A percentile compares a stretch with the other conserved stretches of the same genome.
phyloP scores from a whole-genome alignment of 441 rosid species.

The Erodium texanum region DNA sequence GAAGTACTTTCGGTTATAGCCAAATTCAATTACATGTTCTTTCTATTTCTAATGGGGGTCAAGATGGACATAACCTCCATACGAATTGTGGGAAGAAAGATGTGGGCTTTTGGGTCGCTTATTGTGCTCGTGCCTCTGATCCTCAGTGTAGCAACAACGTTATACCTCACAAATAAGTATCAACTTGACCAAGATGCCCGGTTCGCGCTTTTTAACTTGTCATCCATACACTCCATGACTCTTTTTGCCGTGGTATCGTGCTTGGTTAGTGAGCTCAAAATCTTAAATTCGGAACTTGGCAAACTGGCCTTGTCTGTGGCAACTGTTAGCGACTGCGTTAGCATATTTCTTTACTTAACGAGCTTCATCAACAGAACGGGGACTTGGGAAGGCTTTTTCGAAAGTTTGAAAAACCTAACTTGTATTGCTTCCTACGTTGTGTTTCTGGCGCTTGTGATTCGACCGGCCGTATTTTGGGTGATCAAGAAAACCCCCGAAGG shows the following conservation, averaged over 20 bases:
- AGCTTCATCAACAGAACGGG: not conserved
- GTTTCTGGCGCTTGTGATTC: not conserved
- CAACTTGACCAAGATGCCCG: not conserved
- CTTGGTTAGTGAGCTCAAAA: slow-evolving; percentile 42
- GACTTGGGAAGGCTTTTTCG: not conserved
- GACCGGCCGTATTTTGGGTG: not conserved
- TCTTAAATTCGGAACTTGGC: slow-evolving; percentile 57
- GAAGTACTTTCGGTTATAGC: not conserved
- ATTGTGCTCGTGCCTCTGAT: slow-evolving; percentile 26
- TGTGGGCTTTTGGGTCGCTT: slow-evolving; percentile 27
- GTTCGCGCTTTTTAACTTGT: not conserved
- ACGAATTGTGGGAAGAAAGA: slow-evolving; percentile 24
- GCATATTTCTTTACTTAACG: not conserved
- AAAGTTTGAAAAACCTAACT: not conserved
- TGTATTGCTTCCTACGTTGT: not conserved
- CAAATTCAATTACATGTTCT: slow-evolving; percentile 25
- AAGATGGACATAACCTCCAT: slow-evolving; percentile 39
- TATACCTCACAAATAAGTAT: not conserved
- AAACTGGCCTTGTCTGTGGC: slow-evolving; percentile 38
- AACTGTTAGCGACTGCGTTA: slow-evolving; percentile 16
- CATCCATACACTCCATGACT: slow-evolving; percentile 22
- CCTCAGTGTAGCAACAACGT: not conserved
- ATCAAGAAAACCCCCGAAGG: not conserved
- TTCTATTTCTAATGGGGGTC: slow-evolving; percentile 45
- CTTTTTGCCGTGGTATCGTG: slow-evolving; percentile 38